Evolutionary conservation across 83 land plant species (phyloP), one percentile per base, ranked within the genome.

Genomic region (Thuja plicata): DNA sequence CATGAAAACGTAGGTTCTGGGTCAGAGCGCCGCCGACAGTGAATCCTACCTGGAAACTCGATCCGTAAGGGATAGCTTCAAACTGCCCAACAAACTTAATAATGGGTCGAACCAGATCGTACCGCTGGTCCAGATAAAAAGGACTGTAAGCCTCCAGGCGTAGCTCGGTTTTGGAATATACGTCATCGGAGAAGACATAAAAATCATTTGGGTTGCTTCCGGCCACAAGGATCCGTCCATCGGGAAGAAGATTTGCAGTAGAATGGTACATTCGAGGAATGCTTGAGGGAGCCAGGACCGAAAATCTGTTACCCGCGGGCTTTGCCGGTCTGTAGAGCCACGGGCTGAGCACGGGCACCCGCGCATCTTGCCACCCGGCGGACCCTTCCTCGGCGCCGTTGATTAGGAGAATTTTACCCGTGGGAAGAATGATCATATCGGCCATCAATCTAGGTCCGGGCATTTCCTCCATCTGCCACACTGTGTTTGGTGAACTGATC

Each of bases 61-160:
- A 85, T 0, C 92, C 94, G 70, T 94, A 89, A 8, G 48, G 76
- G 13, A 90, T 80, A 1, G 5, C 76, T 0, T 84, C 8, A 15
- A 34, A 55, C 0, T 86, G 60, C 93, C 94, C 82, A 24, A 91
- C 73, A 30, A 88, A 77, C 37, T 88, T 12, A 21, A 88, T 91
- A 0, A 10, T 37, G 0, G 95, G 92, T 87, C 94, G 85, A 15
- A 40, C 17, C 7, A 37, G 11, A 46, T 88, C 85, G 87, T 45
- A 89, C 0, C 9, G 46, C 4, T 37, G 15, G 34, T 85, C 84
- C 70, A 96, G 87, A 86, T 94, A 96, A 78, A 90, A 90, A 27
- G 97, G 96, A 78, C 90, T 91, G 52, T 93, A 94, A 2, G 96
- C 94, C 78, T 96, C 94, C 86, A 96, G 15, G 46, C 96, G 83